Evolutionary conservation across 257 asterid species (phyloP).

Genomic region (Solanum dulcamara): DNA sequence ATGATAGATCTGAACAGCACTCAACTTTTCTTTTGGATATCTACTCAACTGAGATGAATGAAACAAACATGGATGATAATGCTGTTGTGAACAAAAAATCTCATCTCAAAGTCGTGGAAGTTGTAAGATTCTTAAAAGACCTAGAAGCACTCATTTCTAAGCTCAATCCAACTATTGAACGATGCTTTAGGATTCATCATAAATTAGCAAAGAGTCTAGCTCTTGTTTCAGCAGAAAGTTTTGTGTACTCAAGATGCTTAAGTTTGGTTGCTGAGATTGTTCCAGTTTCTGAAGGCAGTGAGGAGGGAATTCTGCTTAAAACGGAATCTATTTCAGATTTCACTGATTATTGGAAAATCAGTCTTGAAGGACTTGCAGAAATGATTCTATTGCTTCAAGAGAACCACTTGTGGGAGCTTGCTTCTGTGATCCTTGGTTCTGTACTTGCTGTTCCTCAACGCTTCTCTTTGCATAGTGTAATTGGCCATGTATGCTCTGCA

Average conservation of each 20-base stretch:
- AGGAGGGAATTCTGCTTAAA: constrained; percentile 14
- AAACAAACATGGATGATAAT: constrained; percentile 16
- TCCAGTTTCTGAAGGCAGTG: constrained; percentile 17
- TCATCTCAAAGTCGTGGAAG: constrained; percentile 42
- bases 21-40: constrained; percentile 58
- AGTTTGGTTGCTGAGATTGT: constrained; percentile 24
- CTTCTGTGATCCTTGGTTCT: constrained; percentile 60
- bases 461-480: constrained; percentile 41
- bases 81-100: constrained; percentile 21
- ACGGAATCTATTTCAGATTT: constrained; percentile 18
- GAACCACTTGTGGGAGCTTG: constrained; percentile 75
- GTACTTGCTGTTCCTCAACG: constrained; percentile 52
- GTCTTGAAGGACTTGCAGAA: constrained; percentile 59
- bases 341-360: constrained; percentile 35
- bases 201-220: constrained; percentile 52
- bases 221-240: constrained; percentile 68
- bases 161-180: constrained; percentile 58
- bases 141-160: constrained; percentile 46
- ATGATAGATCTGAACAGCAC: constrained; percentile 25
- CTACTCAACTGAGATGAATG: constrained; percentile 27
- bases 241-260: constrained; percentile 53
- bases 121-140: constrained; percentile 25
- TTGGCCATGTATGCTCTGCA: constrained; percentile 44
- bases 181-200: constrained; percentile 68
- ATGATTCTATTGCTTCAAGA: constrained; percentile 52